These are phyloP conservation scores for Fagopyrum homotropicum DNA, from an alignment of 148 eudicot genomes.

Conservation along the genomic window DNA sequence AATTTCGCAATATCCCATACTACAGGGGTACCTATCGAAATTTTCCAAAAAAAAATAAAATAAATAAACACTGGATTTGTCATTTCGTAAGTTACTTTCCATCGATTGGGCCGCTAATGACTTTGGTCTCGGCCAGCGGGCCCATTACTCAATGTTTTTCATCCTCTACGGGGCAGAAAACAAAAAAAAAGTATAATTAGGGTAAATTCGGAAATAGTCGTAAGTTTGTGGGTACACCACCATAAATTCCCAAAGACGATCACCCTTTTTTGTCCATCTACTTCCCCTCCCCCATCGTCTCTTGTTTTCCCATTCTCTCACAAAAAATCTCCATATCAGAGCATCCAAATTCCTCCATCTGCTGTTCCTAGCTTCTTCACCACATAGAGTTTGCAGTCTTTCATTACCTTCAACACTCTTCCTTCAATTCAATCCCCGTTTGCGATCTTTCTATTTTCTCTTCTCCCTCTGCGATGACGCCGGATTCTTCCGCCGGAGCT, in stretches of 20 bases:
- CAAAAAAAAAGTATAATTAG: too few relatives aligned
- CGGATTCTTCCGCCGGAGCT: slow-evolving; percentile 2
- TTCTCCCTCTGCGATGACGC: background rate
- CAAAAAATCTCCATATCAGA: background rate
- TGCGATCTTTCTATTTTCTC: background rate
- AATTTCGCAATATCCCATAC: too few relatives aligned
- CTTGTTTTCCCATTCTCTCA: background rate
- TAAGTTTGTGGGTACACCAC: background rate
- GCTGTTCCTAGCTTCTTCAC: slow-evolving; percentile 1
- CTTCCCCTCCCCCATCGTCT: background rate
- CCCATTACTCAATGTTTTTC: too few relatives aligned
- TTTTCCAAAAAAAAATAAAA: too few relatives aligned
- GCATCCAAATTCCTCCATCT: background rate
- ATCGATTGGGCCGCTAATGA: too few relatives aligned
- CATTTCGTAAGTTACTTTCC: too few relatives aligned
- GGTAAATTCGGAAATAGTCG: background rate
- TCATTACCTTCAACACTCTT: background rate
- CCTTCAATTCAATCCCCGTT: background rate
- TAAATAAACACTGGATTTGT: too few relatives aligned
- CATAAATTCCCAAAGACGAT: background rate
- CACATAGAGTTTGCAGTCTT: background rate
- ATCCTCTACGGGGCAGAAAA: too few relatives aligned
- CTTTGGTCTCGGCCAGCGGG: too few relatives aligned
- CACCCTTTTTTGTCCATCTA: background rate
- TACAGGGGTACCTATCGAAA: too few relatives aligned